phyloP scores from a whole-genome alignment of 495 filamentous ascomycete genomes.

The Penicillium robsamsonii region DNA sequence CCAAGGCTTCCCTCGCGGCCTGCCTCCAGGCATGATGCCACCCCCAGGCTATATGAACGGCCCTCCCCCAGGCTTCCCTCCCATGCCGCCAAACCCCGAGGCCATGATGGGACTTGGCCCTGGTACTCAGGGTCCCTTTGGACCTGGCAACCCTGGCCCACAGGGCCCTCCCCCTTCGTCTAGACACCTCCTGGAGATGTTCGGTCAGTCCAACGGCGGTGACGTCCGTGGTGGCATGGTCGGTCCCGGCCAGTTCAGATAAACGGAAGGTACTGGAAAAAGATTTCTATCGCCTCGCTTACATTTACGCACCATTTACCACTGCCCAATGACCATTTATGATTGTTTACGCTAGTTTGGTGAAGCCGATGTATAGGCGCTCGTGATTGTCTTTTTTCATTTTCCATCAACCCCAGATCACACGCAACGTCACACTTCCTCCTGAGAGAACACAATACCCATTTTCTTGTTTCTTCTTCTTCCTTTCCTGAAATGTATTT shows the following conservation, averaged over 20 bases:
- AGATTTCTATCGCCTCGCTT: neutral
- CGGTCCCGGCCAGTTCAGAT: conserved; percentile 42
- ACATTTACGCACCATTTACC: conserved; percentile 7
- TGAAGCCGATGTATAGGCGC: conserved; percentile 10
- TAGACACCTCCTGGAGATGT: conserved; percentile 46
- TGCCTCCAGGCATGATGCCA: conserved; percentile 51
- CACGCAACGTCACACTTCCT: conserved; percentile 13
- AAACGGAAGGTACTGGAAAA: conserved; percentile 1
- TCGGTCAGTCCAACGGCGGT: conserved; percentile 41
- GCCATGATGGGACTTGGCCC: conserved; percentile 41
- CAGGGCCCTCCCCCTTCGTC: conserved; percentile 46
- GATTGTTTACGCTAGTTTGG: conserved; percentile 18
- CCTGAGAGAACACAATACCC: conserved; percentile 17
- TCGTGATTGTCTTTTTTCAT: conserved; percentile 7
- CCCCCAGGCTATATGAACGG: conserved; percentile 52
- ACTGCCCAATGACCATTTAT: conserved; percentile 13
- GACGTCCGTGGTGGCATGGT: conserved; percentile 43
- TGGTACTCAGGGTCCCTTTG: conserved; percentile 37
- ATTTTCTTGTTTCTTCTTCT: conserved; percentile 5
- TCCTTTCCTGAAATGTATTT: conserved; percentile 16
- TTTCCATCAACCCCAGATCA: conserved; percentile 10
- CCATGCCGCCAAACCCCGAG: conserved; percentile 46
- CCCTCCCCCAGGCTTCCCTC: conserved; percentile 47
- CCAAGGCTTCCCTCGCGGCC: conserved; percentile 43
- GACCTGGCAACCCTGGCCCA: conserved; percentile 38